Base-by-base conservation (phyloP, 202 grass and related monocot species). In the Panicum hallii region DNA sequence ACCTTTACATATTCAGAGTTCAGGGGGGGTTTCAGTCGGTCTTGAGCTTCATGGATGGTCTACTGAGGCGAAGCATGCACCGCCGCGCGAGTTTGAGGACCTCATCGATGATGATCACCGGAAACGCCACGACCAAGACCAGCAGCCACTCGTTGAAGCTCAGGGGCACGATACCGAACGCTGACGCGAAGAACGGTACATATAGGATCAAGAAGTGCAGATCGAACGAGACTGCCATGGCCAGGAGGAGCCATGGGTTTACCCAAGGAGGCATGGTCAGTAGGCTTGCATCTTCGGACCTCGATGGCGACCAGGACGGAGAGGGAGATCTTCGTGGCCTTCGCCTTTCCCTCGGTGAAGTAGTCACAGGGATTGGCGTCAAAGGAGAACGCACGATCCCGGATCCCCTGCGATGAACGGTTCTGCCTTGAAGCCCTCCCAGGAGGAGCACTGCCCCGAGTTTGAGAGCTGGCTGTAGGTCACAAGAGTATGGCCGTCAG, bases 131-230 rank as follows among this genome's bases (percentile, higher is more conserved):
- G 26, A 50, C 70, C 30, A 91, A 11, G 12, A 98, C 95, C 67
- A 98, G 74, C 10, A 95, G 78, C 91, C 93, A 98, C 77, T 98
- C 93, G 20, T 98, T 95, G 48, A 98, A 65, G 85, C 93, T 95
- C 46, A 95, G 91, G 0, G 91, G 95, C 22, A 98, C 93, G 0
- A 98, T 95, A 32, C 93, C 95, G 6, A 98, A 98, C 40, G 92
- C 93, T 28, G 80, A 73, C 0, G 95, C 91, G 1, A 98, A 89
- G 88, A 98, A 87, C 0, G 93, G 93, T 57, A 94, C 91, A 2
- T 95, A 95, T 20, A 98, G 78, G 84, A 95, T 98, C 55, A 98
- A 82, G 87, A 95, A 95, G 74, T 98, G 95, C 20, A 98, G 89
- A 11, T 81, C 91, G 34, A 98, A 98, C 3, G 93, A 95, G 63